These are phyloP conservation scores for Dioszegia hungarica DNA, from an alignment of 768 basidiomycete species.

Conservation along the genomic window DNA sequence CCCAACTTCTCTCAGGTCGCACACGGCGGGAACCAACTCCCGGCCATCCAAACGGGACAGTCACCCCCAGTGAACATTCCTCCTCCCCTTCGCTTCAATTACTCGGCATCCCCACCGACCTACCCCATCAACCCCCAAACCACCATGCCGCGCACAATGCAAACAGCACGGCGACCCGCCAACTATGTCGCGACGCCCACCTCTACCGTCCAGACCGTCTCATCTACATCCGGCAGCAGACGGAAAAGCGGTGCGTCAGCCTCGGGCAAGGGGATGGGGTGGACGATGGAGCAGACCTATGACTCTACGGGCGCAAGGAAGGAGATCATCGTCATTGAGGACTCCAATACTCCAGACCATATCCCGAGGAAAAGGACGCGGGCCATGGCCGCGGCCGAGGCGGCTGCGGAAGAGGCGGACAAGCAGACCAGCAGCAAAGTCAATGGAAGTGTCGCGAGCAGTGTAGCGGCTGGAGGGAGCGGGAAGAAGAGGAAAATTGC, in stretches of 20 bases:
- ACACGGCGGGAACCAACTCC: not conserved
- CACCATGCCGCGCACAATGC: slow-evolving; percentile 30
- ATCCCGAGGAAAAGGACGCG: slow-evolving; percentile 32
- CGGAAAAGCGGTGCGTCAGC: slow-evolving; percentile 3
- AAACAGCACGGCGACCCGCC: slow-evolving; percentile 1
- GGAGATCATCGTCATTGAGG: slow-evolving; percentile 43
- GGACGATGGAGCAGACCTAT: slow-evolving; percentile 42
- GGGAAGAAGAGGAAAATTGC: slow-evolving; percentile 38
- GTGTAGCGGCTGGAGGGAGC: slow-evolving; percentile 9
- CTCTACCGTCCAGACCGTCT: slow-evolving; percentile 7
- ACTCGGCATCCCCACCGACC: slow-evolving; percentile 32
- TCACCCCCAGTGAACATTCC: slow-evolving; percentile 29
- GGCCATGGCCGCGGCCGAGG: slow-evolving; percentile 33
- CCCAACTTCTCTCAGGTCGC: not conserved
- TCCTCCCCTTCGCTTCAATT: slow-evolving; percentile 38
- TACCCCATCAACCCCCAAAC: slow-evolving; percentile 1
- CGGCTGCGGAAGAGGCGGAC: slow-evolving; percentile 6
- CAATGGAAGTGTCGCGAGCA: slow-evolving; percentile 16
- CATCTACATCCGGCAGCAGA: slow-evolving; percentile 1
- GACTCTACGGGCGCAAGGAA: slow-evolving; percentile 36
- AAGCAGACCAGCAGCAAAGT: not conserved
- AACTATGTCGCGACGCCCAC: not conserved
- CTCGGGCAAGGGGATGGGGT: slow-evolving; percentile 32
- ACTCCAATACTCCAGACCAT: slow-evolving; percentile 23
- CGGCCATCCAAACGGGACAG: not conserved